A percentile compares a stretch with the other conserved stretches of the same genome.
phyloP scores from a whole-genome alignment of 73 alveolate species.

The Halteria grandinella region DNA sequence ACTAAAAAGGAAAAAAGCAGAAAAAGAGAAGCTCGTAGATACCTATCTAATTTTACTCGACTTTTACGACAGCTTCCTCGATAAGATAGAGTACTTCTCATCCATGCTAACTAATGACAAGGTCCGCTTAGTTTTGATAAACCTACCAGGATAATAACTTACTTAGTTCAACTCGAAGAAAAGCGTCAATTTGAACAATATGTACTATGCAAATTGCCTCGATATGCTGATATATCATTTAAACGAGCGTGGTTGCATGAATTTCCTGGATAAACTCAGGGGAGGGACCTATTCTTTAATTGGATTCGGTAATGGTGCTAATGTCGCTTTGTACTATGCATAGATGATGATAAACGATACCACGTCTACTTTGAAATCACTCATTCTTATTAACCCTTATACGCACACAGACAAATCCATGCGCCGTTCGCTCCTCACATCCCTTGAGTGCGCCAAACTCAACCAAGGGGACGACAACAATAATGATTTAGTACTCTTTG shows the following conservation, averaged over 20 bases:
- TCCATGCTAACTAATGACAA: not conserved
- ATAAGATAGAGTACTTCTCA: conserved; percentile 7
- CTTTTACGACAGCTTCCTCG: conserved; percentile 34
- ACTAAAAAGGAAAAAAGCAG: not conserved
- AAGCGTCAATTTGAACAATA: conserved; percentile 3
- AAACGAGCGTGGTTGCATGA: conserved; percentile 13
- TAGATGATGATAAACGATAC: conserved; percentile 52
- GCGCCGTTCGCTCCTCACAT: conserved; percentile 20
- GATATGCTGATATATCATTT: conserved; percentile 38
- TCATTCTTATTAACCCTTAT: conserved; percentile 45
- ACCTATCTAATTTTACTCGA: conserved; percentile 41
- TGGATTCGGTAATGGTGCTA: conserved; percentile 54
- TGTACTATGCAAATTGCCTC: conserved; percentile 36
- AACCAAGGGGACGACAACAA: conserved; percentile 21
- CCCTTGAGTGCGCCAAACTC: conserved; percentile 12
- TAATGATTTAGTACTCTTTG: conserved; percentile 9
- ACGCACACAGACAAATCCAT: conserved; percentile 37
- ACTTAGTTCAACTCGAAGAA: conserved; percentile 25
- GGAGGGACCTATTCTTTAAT: conserved; percentile 41
- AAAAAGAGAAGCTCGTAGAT: not conserved
- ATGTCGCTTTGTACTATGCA: conserved; percentile 54
- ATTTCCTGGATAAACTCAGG: conserved; percentile 22
- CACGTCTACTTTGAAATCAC: conserved; percentile 32
- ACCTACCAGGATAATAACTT: conserved; percentile 48
- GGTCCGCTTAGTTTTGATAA: conserved; percentile 20